These are phyloP conservation scores for Acacia confusa DNA, from an alignment of 306 rosid species.

Conservation along the genomic window DNA sequence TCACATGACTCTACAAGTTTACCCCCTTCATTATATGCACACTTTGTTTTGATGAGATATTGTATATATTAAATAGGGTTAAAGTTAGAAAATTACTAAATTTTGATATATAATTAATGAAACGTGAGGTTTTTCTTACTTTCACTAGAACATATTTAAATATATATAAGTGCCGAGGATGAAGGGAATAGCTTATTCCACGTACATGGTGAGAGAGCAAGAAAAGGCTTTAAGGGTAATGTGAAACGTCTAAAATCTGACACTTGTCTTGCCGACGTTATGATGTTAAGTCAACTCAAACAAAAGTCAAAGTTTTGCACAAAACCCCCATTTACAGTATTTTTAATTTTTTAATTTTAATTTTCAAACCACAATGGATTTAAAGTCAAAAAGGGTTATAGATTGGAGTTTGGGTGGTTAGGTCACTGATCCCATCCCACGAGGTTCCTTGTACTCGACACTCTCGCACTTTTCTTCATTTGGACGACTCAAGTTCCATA, in stretches of 20 bases:
- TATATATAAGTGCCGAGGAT: too few species aligned
- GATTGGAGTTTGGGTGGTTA: conserved; percentile 35
- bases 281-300: conserved; percentile 30
- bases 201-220: background rate
- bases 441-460: conserved; percentile 6
- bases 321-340: background rate
- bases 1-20: too few species aligned
- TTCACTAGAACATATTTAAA: too few species aligned
- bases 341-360: background rate
- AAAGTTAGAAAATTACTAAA: too few species aligned
- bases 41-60: too few species aligned
- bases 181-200: background rate
- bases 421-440: conserved; percentile 16
- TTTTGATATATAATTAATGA: too few species aligned
- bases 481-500: background rate
- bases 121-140: too few species aligned
- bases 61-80: too few species aligned
- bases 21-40: too few species aligned
- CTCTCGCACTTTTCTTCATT: background rate
- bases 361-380: conserved; percentile 17
- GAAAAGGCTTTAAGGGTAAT: background rate
- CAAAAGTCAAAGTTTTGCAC: background rate
- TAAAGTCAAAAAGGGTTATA: conserved; percentile 35
- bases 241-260: background rate
- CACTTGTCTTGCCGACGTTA: conserved; percentile 19